phyloP scores from a whole-genome alignment of 2,329 filamentous ascomycete species.

The Aspergillus sp. region DNA sequence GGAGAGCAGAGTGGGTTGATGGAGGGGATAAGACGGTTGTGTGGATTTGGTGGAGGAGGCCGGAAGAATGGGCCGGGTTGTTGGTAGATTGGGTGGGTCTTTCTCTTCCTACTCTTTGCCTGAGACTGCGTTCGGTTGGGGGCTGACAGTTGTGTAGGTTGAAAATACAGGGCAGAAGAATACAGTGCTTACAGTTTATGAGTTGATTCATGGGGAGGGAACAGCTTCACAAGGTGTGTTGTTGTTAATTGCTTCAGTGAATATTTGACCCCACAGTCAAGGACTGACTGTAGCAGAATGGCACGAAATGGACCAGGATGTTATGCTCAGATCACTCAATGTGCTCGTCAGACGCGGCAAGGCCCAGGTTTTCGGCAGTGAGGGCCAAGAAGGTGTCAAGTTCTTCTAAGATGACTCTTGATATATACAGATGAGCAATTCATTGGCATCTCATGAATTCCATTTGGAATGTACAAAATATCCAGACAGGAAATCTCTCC shows the following conservation, averaged over 20 bases:
- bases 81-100: slow-evolving; percentile 60
- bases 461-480: not conserved
- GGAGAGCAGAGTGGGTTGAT: slow-evolving; percentile 52
- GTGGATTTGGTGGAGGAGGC: slow-evolving; percentile 77
- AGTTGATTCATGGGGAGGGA: slow-evolving; percentile 79
- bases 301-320: slow-evolving; percentile 74
- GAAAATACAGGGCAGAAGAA: slow-evolving; percentile 85
- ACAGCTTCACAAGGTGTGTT: slow-evolving; percentile 57
- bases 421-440: not conserved
- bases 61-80: slow-evolving; percentile 80
- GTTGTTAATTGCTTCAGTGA: too few relatives aligned
- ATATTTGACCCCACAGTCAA: not conserved
- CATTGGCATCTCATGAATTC: not conserved
- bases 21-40: slow-evolving; percentile 46
- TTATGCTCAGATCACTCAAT: slow-evolving; percentile 70
- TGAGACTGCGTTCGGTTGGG: slow-evolving; percentile 1
- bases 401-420: slow-evolving; percentile 60
- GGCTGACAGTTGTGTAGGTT: slow-evolving; percentile 33
- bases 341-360: slow-evolving; percentile 82
- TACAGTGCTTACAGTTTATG: slow-evolving; percentile 83
- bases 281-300: slow-evolving; percentile 52
- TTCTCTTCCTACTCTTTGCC: slow-evolving; percentile 16
- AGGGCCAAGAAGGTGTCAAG: slow-evolving; percentile 86
- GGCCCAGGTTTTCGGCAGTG: slow-evolving; percentile 85
- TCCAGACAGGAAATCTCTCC: not conserved